Conservation (phyloP, 495 filamentous ascomycete genomes). For the Xylaria intraflava region DNA sequence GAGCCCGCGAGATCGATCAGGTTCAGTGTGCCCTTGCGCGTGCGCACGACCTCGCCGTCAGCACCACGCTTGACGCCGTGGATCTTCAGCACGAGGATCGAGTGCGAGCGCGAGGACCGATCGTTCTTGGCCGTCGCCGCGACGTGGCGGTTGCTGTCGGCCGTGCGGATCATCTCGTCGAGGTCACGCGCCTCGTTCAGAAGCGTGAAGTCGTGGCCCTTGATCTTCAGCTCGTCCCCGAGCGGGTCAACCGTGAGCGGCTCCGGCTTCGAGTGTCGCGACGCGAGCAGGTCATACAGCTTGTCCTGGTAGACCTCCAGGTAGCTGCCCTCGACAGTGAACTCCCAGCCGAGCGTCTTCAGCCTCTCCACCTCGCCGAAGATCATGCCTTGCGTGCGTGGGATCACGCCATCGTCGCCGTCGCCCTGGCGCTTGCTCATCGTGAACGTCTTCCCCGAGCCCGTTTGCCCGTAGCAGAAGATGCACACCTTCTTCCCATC, state of each 20-base stretch:
- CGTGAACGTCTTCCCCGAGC: conserved; percentile 92
- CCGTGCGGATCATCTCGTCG: conserved; percentile 76
- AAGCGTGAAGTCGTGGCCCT: conserved; percentile 49
- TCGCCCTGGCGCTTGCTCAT: conserved; percentile 56
- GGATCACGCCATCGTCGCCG: conserved; percentile 89
- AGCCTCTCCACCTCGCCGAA: conserved; percentile 77
- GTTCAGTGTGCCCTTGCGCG: conserved; percentile 89
- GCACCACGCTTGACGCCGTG: conserved; percentile 48
- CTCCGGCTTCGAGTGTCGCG: conserved; percentile 84
- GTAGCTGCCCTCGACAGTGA: conserved; percentile 90
- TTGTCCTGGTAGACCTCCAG: conserved; percentile 99
- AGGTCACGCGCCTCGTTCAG: conserved; percentile 67
- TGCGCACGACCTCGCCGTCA: conserved; percentile 74
- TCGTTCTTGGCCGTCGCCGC: conserved; percentile 96
- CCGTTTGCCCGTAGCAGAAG: conserved; percentile 97
- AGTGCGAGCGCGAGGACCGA: conserved; percentile 87
- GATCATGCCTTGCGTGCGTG: conserved; percentile 84
- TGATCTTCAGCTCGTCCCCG: conserved; percentile 57
- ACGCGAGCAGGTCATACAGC: conserved; percentile 81
- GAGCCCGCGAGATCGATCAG: conserved; percentile 93
- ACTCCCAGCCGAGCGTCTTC: conserved; percentile 87
- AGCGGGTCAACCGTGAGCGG: conserved; percentile 62
- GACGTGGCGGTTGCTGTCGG: conserved; percentile 77
- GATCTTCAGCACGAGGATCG: conserved; percentile 91
- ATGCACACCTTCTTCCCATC: conserved; percentile 99